Percentiles rank a stretch among this genome's conserved stretches.
These are phyloP conservation scores for Forsythia suspensa DNA, from an alignment of 257 asterid species.

Conservation along the genomic window DNA sequence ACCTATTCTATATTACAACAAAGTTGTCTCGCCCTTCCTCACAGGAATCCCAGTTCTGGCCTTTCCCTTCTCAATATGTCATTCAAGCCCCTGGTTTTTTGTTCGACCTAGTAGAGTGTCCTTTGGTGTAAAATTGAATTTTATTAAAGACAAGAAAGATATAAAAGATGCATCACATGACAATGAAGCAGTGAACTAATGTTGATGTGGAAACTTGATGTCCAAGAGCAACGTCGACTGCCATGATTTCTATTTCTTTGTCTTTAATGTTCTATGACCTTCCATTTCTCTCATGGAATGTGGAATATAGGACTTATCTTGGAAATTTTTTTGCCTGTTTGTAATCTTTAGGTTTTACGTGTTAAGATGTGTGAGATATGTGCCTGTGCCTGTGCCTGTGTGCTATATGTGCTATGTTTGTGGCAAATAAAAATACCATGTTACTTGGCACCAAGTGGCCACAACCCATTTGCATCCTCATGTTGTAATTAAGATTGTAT, in stretches of 20 bases:
- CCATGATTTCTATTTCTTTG: too few relatives aligned
- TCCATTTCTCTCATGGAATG: not conserved
- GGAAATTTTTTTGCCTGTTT: not conserved
- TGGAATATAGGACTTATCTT: not conserved
- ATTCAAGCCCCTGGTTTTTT: not conserved
- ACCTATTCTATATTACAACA: not conserved
- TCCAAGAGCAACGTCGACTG: not conserved
- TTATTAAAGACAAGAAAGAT: too few relatives aligned
- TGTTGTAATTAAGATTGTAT: not conserved
- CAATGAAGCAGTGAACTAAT: too few relatives aligned
- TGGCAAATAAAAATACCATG: not conserved
- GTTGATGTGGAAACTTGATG: not conserved
- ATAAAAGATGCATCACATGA: too few relatives aligned
- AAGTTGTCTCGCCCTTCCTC: not conserved
- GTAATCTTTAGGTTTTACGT: not conserved
- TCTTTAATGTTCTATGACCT: not conserved
- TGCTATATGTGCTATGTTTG: not conserved
- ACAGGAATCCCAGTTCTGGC: not conserved
- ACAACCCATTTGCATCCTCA: not conserved
- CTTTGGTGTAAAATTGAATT: too few relatives aligned
- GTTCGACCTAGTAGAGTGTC: too few relatives aligned
- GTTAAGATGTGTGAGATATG: not conserved
- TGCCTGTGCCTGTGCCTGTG: not conserved
- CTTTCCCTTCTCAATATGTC: not conserved
- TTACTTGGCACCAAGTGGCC: not conserved